phyloP scores from a whole-genome alignment of 306 rosid species.

The Psophocarpus tetragonolobus region DNA sequence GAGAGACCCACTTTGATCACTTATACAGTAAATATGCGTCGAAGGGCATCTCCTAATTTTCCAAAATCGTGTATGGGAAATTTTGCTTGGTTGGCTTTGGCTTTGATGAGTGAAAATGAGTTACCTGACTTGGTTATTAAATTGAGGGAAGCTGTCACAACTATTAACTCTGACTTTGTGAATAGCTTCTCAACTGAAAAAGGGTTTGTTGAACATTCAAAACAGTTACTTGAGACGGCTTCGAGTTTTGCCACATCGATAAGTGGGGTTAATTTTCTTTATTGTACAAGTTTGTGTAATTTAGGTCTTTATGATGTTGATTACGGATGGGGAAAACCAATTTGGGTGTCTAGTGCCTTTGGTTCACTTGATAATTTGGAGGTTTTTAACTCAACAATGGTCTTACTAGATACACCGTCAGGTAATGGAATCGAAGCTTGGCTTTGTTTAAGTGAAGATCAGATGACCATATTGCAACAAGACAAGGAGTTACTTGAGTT shows the following conservation, averaged over 20 bases:
- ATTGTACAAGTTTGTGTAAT: not conserved
- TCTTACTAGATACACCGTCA: not conserved
- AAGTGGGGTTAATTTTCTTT: not conserved
- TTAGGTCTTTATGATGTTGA: constrained; percentile 1
- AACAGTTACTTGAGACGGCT: not conserved
- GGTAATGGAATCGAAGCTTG: not conserved
- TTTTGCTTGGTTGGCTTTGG: not conserved
- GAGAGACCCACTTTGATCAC: constrained; percentile 1
- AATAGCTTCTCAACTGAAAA: not conserved
- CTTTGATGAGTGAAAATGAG: not conserved
- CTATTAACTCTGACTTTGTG: not conserved
- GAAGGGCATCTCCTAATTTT: not conserved
- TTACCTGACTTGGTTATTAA: not conserved
- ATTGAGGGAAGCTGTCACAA: not conserved
- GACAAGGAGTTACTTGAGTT: not conserved
- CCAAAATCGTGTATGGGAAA: constrained; percentile 8
- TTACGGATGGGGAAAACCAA: constrained; percentile 21
- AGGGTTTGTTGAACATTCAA: not conserved
- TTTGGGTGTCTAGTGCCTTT: not conserved
- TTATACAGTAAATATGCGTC: not conserved
- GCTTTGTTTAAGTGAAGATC: not conserved
- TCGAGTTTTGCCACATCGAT: not conserved
- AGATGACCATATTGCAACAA: not conserved
- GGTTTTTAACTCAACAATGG: not conserved
- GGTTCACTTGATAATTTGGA: not conserved